Evolutionary conservation across 1,284 basidiomycete species (phyloP).

Genomic region (Vanrija sp.): DNA sequence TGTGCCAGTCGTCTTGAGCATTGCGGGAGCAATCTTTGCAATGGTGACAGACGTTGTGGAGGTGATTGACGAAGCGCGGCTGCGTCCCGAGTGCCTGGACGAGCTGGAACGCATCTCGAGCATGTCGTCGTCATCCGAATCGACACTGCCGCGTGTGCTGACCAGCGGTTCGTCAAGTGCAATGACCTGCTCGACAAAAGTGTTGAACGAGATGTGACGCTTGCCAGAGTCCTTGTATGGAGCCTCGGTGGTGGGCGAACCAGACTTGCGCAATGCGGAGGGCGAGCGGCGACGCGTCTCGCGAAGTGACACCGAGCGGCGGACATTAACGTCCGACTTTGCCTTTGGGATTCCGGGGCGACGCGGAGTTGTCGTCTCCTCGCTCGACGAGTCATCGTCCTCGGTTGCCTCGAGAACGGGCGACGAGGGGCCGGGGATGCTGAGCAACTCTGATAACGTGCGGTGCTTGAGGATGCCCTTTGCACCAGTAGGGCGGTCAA

Average conservation of each 20-base stretch:
- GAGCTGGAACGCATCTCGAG: slow-evolving; percentile 59
- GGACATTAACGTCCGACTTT: too few relatives aligned
- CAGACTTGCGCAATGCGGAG: slow-evolving; percentile 6
- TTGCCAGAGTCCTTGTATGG: slow-evolving; percentile 42
- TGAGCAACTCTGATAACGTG: slow-evolving; percentile 83
- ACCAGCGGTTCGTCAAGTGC: slow-evolving; percentile 62
- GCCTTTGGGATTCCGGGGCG: slow-evolving; percentile 6
- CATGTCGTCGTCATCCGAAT: slow-evolving; percentile 57
- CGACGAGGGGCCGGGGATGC: slow-evolving; percentile 50
- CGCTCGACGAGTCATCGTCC: too few relatives aligned
- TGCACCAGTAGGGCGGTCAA: slow-evolving; percentile 51
- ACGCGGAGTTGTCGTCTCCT: slow-evolving; percentile 20
- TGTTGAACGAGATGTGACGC: slow-evolving; percentile 94
- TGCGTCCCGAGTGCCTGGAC: slow-evolving; percentile 10
- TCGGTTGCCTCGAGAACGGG: slow-evolving; percentile 39
- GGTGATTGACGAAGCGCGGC: slow-evolving; percentile 28
- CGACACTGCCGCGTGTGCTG: slow-evolving; percentile 24
- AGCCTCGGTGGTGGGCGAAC: slow-evolving; percentile 2
- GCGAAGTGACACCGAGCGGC: too few relatives aligned
- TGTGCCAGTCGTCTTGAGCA: slow-evolving; percentile 68
- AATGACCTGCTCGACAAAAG: slow-evolving; percentile 95
- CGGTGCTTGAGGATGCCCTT: slow-evolving; percentile 97
- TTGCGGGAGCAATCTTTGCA: slow-evolving; percentile 88
- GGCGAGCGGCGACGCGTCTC: slow-evolving; percentile 13
- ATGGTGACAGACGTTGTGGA: slow-evolving; percentile 63